Evolutionary conservation across 768 basidiomycete species (phyloP).

Genomic region (Gymnopilus junonius): DNA sequence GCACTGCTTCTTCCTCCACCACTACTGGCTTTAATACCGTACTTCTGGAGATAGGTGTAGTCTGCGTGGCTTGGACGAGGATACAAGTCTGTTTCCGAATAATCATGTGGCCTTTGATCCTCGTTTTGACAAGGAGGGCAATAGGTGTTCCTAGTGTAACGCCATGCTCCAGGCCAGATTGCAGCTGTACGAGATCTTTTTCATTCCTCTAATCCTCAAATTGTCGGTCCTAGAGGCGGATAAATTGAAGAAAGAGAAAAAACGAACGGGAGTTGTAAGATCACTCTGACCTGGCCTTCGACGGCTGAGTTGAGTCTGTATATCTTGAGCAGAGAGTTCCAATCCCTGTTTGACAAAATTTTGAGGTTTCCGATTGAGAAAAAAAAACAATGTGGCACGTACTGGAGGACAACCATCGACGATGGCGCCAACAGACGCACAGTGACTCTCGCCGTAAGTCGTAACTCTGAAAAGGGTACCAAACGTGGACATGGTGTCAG

Average conservation of each 20-base stretch:
- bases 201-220: constrained; percentile 74
- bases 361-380: constrained; percentile 9
- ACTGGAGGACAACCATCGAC: constrained; percentile 98
- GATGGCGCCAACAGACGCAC: constrained; percentile 95
- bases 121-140: constrained; percentile 97
- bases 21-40: constrained; percentile 95
- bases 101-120: constrained; percentile 98
- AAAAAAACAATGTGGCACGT: constrained; percentile 27
- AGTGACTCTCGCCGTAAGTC: constrained; percentile 98
- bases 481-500: constrained; percentile 77
- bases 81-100: constrained; percentile 97
- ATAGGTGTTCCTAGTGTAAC: constrained; percentile 98
- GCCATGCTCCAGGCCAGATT: constrained; percentile 93
- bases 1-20: constrained; percentile 96
- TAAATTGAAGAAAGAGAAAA: background rate
- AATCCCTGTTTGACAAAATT: constrained; percentile 64
- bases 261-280: constrained; percentile 90
- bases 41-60: constrained; percentile 97
- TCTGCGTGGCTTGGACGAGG: constrained; percentile 98
- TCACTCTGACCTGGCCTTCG: constrained; percentile 95
- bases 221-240: background rate
- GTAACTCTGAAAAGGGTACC: constrained; percentile 92
- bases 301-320: constrained; percentile 90
- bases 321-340: constrained; percentile 75
- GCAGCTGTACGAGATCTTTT: constrained; percentile 91